Evolutionary conservation across 805 yeast genomes (phyloP).

Genomic region (Candida oleophila): DNA sequence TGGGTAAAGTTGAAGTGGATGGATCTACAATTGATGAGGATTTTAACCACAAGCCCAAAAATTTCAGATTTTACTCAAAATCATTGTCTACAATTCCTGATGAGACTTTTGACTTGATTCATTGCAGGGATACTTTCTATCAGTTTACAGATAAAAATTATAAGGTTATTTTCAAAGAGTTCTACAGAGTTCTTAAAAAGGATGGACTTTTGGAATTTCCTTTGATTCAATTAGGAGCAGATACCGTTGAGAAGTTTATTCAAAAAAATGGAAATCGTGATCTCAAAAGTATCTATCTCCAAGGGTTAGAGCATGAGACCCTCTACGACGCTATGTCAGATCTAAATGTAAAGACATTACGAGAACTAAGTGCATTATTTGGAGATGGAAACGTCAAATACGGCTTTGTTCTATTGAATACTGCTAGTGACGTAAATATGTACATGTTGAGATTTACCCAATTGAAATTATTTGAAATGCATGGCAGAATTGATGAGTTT

Average conservation of each 20-base stretch:
- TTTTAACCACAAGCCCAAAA: constrained; percentile 26
- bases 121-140: constrained; percentile 33
- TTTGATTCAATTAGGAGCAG: constrained; percentile 14
- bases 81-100: constrained; percentile 25
- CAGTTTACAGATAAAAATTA: constrained; percentile 29
- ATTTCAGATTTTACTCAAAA: constrained; percentile 26
- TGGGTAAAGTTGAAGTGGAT: neutral
- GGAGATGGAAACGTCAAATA: constrained; percentile 34
- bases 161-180: constrained; percentile 26
- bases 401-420: constrained; percentile 26
- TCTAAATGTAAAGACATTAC: constrained; percentile 20
- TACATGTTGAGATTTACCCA: constrained; percentile 29
- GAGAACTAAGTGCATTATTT: constrained; percentile 24
- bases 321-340: constrained; percentile 22
- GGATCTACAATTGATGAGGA: constrained; percentile 15
- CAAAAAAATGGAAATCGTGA: neutral
- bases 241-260: neutral
- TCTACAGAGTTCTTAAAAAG: constrained; percentile 31
- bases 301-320: neutral
- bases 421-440: constrained; percentile 27
- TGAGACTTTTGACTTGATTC: constrained; percentile 35
- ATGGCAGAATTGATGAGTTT: constrained; percentile 27
- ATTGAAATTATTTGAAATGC: constrained; percentile 29
- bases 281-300: neutral
- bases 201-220: constrained; percentile 39